Conservation (phyloP, 305 asterid genomes). For the Solanum chacoense region DNA sequence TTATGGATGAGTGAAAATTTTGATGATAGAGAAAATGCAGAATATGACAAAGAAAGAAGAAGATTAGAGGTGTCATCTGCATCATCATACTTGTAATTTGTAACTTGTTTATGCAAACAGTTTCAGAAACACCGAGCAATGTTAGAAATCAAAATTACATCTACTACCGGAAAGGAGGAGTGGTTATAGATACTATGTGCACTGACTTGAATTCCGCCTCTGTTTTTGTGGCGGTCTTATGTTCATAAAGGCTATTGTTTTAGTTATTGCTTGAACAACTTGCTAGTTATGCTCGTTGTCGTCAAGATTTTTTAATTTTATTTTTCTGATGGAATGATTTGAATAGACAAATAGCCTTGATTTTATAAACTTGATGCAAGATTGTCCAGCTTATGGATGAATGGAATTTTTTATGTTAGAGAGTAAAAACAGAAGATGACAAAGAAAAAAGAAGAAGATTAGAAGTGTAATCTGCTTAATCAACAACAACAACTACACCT, state of each 20-base stretch:
- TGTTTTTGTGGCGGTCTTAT: background rate
- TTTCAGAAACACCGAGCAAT: conserved; percentile 17
- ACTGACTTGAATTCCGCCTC: background rate
- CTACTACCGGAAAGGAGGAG: background rate
- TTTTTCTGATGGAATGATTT: background rate
- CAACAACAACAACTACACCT: background rate
- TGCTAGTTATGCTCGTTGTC: background rate
- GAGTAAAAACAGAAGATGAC: background rate
- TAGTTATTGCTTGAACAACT: background rate
- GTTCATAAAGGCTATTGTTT: background rate
- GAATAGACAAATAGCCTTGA: background rate
- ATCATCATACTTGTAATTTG: background rate
- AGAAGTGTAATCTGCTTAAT: background rate
- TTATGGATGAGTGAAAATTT: background rate
- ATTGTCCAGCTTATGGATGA: background rate
- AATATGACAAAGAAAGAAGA: background rate
- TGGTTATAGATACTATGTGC: background rate
- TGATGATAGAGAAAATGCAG: background rate
- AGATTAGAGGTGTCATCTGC: background rate
- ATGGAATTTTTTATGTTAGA: background rate
- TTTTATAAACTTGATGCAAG: background rate
- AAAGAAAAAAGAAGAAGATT: background rate
- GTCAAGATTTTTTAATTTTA: background rate
- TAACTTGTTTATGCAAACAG: conserved; percentile 14
- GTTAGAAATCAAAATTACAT: conserved; percentile 7